These are phyloP conservation scores for Penicillium odoratum DNA, from an alignment of 495 filamentous ascomycete species.

Conservation along the genomic window DNA sequence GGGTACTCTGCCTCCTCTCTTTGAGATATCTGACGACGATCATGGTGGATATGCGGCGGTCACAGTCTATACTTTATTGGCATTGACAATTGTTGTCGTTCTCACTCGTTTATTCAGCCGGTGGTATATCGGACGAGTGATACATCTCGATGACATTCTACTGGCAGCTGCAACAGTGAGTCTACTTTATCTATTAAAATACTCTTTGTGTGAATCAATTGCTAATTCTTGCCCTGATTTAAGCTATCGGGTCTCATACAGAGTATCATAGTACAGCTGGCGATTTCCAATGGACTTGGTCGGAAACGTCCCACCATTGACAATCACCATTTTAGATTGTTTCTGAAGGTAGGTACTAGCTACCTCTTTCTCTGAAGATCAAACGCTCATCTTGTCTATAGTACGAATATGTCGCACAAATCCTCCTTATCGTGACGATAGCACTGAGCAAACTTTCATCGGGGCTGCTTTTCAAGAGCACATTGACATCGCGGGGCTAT, in stretches of 20 bases:
- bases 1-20: constrained; percentile 31
- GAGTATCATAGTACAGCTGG: constrained; percentile 28
- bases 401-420: constrained; percentile 33
- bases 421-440: constrained; percentile 26
- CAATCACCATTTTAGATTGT: constrained; percentile 8
- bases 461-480: constrained; percentile 24
- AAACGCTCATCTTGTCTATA: constrained; percentile 13
- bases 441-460: constrained; percentile 27
- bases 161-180: constrained; percentile 23
- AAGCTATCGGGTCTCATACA: constrained; percentile 26
- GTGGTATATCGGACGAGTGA: constrained; percentile 28
- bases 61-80: constrained; percentile 27
- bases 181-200: not conserved
- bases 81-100: constrained; percentile 23
- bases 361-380: too few relatives aligned
- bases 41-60: constrained; percentile 32
- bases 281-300: constrained; percentile 30
- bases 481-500: constrained; percentile 20
- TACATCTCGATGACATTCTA: constrained; percentile 30
- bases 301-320: constrained; percentile 17
- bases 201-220: not conserved
- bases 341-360: constrained; percentile 20
- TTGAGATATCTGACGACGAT: constrained; percentile 29
- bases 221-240: not conserved
- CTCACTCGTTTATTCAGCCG: constrained; percentile 26